These are phyloP conservation scores for Saccharum officinarum DNA, from an alignment of 176 grass and related monocot genomes.

Conservation along the genomic window DNA sequence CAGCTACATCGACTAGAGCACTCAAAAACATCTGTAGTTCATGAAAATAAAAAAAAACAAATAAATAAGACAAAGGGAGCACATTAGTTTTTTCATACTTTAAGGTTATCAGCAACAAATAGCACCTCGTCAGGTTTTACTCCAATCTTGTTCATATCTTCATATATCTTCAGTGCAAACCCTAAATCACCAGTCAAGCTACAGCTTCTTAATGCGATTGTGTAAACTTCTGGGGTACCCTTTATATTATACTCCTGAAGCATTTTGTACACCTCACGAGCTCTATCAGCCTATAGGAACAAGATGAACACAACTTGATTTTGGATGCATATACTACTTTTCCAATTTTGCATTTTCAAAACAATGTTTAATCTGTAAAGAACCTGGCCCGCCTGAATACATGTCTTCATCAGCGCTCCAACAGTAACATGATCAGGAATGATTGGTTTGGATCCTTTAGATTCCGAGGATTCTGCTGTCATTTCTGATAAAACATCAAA, in stretches of 20 bases:
- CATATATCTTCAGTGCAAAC: constrained; percentile 89
- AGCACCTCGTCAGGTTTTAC: constrained; percentile 92
- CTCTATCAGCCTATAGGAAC: constrained; percentile 66
- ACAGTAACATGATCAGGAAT: constrained; percentile 96
- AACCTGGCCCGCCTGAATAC: constrained; percentile 85
- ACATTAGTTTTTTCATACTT: constrained; percentile 10
- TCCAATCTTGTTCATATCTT: constrained; percentile 93
- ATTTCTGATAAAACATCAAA: constrained; percentile 99
- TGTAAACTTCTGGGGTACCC: constrained; percentile 92
- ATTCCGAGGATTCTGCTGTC: constrained; percentile 63
- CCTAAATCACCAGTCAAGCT: constrained; percentile 88
- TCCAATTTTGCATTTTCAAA: constrained; percentile 22
- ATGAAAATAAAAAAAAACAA: constrained; percentile 32
- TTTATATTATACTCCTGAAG: constrained; percentile 86
- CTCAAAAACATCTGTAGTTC: constrained; percentile 94
- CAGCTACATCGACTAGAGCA: constrained; percentile 91
- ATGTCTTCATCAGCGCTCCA: constrained; percentile 92
- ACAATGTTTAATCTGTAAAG: constrained; percentile 24
- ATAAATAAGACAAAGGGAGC: constrained; percentile 14
- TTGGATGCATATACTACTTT: constrained; percentile 23
- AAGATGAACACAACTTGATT: constrained; percentile 19
- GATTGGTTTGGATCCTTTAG: constrained; percentile 63
- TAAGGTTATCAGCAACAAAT: constrained; percentile 34
- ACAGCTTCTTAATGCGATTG: constrained; percentile 94
- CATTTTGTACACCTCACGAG: constrained; percentile 93